Evolutionary conservation across 1,284 basidiomycete species (phyloP), one percentile per base, ranked within the genome.

Genomic region (Cerrena zonata): DNA sequence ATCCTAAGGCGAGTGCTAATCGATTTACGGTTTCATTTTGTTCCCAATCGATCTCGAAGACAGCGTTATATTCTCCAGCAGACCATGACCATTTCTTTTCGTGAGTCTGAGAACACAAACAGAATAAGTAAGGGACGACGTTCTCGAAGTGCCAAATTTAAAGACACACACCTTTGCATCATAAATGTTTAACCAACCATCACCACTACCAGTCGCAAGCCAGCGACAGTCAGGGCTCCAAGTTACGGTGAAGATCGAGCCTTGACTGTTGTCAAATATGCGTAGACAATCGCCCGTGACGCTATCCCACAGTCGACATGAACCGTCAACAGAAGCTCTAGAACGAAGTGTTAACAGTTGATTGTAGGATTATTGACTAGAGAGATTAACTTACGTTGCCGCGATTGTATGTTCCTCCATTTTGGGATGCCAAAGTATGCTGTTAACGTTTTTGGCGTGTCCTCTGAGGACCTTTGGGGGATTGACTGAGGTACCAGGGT

Each of bases 271-370:
- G 4, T 63, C 62, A 59, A 91, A 86, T 13, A 79, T 70, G 54
- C 78, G 74, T 25, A 89, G 63, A 62, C 89, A 91, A 38, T 79
- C 74, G 30, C 89, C 90, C 1, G 83, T 84, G 34, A 77, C 75
- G 10, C 81, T 79, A 64, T 92, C 83, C 89, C 89, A 92, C 39
- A 92, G 58, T 40, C 86, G 77, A 2, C 84, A 78, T 2, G 86
- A 86, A 13, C 72, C 72, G 61, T 92, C 90, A 61, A 90, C 90
- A 3, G 88, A 88, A 15, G 82, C 86, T 89, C 55, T 19, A 40
- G 15, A 51, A 40, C 26, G 22, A 26, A 7, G 7, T 22, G 40
- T 30, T 34, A 43, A 24, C 7, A 48, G 34, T 49, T 44, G 47
- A 37, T 47, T 30, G 39, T n/a, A n/a, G n/a, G n/a, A n/a, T n/a